Evolutionary conservation across 768 basidiomycete genomes (phyloP).

Genomic region (Wakefieldia striispora): DNA sequence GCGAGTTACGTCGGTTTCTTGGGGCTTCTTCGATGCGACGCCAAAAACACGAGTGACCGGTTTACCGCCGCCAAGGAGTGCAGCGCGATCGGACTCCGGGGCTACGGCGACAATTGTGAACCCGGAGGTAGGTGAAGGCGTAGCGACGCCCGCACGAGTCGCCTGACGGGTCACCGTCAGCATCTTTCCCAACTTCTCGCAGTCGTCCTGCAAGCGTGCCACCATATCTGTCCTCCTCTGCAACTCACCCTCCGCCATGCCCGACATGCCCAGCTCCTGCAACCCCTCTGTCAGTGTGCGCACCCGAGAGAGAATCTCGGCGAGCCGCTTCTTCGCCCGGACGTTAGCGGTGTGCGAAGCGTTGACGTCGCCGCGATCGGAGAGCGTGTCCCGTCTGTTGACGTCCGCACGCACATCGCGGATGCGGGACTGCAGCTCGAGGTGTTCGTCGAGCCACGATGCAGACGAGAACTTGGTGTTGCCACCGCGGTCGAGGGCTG

Average conservation of each 20-base stretch:
- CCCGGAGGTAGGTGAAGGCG: conserved; percentile 26
- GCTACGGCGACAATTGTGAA: conserved; percentile 34
- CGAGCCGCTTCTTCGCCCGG: conserved; percentile 81
- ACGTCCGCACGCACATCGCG: conserved; percentile 84
- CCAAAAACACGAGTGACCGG: conserved; percentile 81
- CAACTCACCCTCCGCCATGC: conserved; percentile 90
- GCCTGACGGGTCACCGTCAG: conserved; percentile 70
- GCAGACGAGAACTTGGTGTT: conserved; percentile 63
- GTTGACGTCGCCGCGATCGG: conserved; percentile 67
- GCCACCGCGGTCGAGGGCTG: conserved; percentile 21
- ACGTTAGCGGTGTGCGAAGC: conserved; percentile 80
- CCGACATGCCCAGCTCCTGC: conserved; percentile 58
- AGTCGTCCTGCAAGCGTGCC: conserved; percentile 84
- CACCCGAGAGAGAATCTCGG: conserved; percentile 72
- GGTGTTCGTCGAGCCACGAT: conserved; percentile 89
- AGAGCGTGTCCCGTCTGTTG: conserved; percentile 83
- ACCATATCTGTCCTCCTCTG: conserved; percentile 88
- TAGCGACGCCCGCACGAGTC: conserved; percentile 35
- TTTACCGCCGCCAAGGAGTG: conserved; percentile 54
- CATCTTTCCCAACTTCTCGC: conserved; percentile 84
- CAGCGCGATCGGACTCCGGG: conserved; percentile 59
- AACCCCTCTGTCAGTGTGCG: conserved; percentile 69
- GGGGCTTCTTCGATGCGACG: conserved; percentile 46
- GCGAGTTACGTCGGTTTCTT: conserved; percentile 83
- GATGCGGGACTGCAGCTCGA: conserved; percentile 69